Evolutionary conservation across 345 rosid species (phyloP), one percentile per base, ranked within the genome.

Genomic region (Raphanus raphanistrum): DNA sequence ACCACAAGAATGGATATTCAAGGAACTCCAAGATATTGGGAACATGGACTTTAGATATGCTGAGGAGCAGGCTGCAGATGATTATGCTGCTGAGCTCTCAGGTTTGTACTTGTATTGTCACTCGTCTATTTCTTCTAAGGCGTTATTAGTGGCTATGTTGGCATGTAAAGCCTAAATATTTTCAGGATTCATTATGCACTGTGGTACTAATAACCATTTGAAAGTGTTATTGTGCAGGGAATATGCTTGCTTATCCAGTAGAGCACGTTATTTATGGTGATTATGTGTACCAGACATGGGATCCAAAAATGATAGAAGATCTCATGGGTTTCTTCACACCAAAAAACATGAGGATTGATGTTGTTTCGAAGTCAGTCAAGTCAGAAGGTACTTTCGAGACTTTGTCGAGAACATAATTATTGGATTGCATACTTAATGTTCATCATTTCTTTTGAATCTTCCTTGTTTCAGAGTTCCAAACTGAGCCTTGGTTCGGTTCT

Each of bases 1-100:
- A 80, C 99, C 98, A 45, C 96, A 93, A 84, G 89, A 91, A 84
- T 91, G 99, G 99, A 92, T 95, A 84, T 95, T 92, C 77, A 91
- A 92, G 86, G 99, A 95, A 82, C 90, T 95, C 71, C 96, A 95
- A 78, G 92, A 91, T 85, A 95, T 95, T 80, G 94, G 89, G 45
- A 91, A 91, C 84, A 86, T 95, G 94, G 98, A 91, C 76, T 92
- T 95, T 43, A 88, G 88, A 76, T 95, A 88, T 86, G 92, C 95
- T 32, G 99, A 95, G 87, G 96, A 95, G 80, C 91, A 89, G 83
- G 87, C 97, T 75, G 98, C 90, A 80, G 99, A 92, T 87, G 98
- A 91, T 74, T 95, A 95, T 89, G 97, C 99, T 81, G 88, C 94
- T 48, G 89, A 90, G 71, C 99, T 95, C 76, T 89, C 99, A 83